Conservation (phyloP, 345 rosid genomes). For the Rhodomyrtus tomentosa region DNA sequence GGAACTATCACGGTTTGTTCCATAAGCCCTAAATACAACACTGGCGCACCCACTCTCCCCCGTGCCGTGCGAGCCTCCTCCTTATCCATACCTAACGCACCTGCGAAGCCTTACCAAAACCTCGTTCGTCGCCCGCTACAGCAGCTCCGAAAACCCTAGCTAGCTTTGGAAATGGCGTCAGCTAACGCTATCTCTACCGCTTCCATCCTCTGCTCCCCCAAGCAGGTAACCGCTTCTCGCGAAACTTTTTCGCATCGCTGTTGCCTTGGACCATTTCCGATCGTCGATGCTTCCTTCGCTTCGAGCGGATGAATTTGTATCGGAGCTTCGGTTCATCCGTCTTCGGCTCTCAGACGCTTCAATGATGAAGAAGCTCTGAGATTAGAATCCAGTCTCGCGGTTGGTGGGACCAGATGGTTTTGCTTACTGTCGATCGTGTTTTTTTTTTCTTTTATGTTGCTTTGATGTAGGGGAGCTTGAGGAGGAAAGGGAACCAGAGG, state of each 20-base stretch:
- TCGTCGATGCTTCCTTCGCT: background rate
- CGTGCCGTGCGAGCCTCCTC: background rate
- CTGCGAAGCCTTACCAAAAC: background rate
- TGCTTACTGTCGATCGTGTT: background rate
- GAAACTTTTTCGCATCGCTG: background rate
- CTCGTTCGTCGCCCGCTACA: background rate
- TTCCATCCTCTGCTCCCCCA: constrained; percentile 57
- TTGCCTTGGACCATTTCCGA: background rate
- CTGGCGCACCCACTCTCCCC: background rate
- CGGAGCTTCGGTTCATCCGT: background rate
- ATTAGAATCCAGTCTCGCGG: background rate
- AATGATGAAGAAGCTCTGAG: background rate
- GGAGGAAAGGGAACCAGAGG: constrained; percentile 44
- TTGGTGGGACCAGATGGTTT: background rate
- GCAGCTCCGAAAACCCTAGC: background rate
- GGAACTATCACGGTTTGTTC: constrained; percentile 20
- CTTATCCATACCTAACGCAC: background rate
- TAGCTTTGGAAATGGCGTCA: constrained; percentile 41
- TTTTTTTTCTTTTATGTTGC: background rate
- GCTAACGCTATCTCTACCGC: constrained; percentile 67
- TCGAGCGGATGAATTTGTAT: background rate
- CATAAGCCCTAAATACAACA: constrained; percentile 37
- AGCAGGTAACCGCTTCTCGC: constrained; percentile 28
- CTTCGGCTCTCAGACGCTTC: background rate
- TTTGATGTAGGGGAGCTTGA: constrained; percentile 26